phyloP scores from a whole-genome alignment of 129 eudicot species.

The Flaveria robusta region DNA sequence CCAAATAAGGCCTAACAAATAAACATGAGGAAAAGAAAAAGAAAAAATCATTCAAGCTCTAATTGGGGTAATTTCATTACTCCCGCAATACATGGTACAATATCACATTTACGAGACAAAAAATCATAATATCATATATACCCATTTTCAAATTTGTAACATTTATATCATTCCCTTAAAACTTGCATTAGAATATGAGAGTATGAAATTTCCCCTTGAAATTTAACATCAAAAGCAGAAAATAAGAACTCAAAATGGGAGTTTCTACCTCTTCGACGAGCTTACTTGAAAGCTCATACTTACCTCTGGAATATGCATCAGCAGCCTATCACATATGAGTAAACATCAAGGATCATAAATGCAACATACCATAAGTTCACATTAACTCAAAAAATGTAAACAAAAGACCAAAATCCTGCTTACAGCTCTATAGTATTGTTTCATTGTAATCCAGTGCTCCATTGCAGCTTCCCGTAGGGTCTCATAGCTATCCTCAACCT shows the following conservation, averaged over 20 bases:
- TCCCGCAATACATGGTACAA: neutral
- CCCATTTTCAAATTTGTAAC: neutral
- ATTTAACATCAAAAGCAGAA: neutral
- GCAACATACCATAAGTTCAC: conserved; percentile 8
- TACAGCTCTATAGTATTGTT: conserved; percentile 75
- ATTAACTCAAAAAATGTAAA: neutral
- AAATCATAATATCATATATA: neutral
- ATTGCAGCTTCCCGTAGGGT: conserved; percentile 53
- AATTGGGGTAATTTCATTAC: neutral
- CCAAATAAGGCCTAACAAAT: neutral
- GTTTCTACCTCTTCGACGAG: conserved; percentile 52
- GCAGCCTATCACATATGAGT: conserved; percentile 54
- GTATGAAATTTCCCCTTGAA: neutral
- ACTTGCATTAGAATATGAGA: neutral
- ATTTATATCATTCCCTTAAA: neutral
- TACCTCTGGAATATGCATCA: conserved; percentile 57
- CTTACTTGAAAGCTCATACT: conserved; percentile 40
- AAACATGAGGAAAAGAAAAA: neutral
- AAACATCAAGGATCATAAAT: conserved; percentile 1
- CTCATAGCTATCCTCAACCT: conserved; percentile 47
- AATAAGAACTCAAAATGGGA: neutral
- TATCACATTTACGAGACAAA: neutral
- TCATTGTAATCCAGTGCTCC: conserved; percentile 62
- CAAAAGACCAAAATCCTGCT: conserved; percentile 21
- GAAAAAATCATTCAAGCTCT: neutral